A percentile compares a stretch with the other conserved stretches of the same genome.
These are phyloP conservation scores for Linderniella brevidens DNA, from an alignment of 257 asterid species.

Conservation along the genomic window DNA sequence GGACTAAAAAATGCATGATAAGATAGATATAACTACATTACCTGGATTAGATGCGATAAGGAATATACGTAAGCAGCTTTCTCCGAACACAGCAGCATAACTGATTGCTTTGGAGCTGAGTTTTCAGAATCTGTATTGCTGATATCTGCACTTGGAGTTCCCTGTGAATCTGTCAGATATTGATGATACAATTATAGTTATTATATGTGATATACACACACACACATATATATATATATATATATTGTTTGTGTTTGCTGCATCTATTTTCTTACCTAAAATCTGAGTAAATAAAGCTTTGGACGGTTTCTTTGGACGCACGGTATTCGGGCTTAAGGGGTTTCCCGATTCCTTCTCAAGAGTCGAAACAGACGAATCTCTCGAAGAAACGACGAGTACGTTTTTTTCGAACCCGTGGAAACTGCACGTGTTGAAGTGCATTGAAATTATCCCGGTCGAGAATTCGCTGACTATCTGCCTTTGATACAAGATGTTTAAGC, in stretches of 20 bases:
- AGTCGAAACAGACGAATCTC: slow-evolving; percentile 67
- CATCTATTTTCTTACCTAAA: slow-evolving; percentile 57
- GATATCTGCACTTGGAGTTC: slow-evolving; percentile 19
- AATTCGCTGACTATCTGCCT: slow-evolving; percentile 61
- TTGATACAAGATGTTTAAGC: slow-evolving; percentile 47
- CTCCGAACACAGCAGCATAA: slow-evolving; percentile 63
- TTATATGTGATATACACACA: too few relatives aligned
- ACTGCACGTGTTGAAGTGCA: slow-evolving; percentile 57
- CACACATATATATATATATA: too few relatives aligned
- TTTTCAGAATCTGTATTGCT: slow-evolving; percentile 20
- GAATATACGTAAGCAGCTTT: slow-evolving; percentile 72
- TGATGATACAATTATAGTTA: too few relatives aligned
- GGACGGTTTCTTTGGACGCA: slow-evolving; percentile 68
- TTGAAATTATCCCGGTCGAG: slow-evolving; percentile 53
- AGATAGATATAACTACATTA: slow-evolving; percentile 11
- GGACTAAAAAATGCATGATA: too few relatives aligned
- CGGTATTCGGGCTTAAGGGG: slow-evolving; percentile 34
- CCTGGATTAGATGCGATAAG: slow-evolving; percentile 60
- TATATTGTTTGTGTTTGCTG: not conserved
- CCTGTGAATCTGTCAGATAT: slow-evolving; percentile 7
- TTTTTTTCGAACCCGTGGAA: slow-evolving; percentile 85
- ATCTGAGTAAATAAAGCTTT: slow-evolving; percentile 56
- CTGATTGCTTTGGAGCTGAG: slow-evolving; percentile 28
- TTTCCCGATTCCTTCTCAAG: slow-evolving; percentile 75
- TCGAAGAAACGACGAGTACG: slow-evolving; percentile 50